Conservation (phyloP, 169 alveolate genomes). For the Fabrea salina region DNA sequence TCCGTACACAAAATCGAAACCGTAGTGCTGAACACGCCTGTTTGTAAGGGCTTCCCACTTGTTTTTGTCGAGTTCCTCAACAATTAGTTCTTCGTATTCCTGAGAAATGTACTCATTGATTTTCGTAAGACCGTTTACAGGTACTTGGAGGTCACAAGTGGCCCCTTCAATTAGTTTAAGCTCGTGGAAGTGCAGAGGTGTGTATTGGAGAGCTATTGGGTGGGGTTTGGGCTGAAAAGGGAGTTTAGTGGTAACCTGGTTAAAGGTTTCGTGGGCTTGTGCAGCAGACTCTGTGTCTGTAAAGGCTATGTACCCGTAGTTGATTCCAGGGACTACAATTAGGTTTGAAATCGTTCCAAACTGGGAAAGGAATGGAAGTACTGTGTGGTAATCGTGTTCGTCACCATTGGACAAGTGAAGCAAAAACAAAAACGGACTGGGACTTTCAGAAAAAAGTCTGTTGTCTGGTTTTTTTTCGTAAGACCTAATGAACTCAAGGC, state of each 20-base stretch:
- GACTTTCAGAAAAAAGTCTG: background rate
- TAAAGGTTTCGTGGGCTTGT: background rate
- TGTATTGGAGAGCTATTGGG: background rate
- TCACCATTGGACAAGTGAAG: background rate
- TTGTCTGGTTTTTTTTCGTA: background rate
- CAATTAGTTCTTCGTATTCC: slow-evolving; percentile 38
- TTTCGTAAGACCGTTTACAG: slow-evolving; percentile 57
- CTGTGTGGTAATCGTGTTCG: background rate
- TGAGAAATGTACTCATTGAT: slow-evolving; percentile 57
- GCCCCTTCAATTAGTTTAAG: background rate
- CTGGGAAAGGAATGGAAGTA: background rate
- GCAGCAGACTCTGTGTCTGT: background rate
- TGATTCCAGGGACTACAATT: background rate
- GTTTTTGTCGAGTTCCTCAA: slow-evolving; percentile 43
- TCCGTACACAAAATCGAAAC: slow-evolving; percentile 74
- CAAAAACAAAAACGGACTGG: background rate
- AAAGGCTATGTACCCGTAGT: background rate
- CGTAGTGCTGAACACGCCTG: slow-evolving; percentile 74
- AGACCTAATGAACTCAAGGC: background rate
- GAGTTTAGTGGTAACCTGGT: background rate
- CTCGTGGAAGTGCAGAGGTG: background rate
- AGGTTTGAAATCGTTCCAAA: background rate
- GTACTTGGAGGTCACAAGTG: background rate
- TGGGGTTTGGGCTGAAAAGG: slow-evolving; percentile 7
- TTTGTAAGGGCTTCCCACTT: slow-evolving; percentile 55